These are phyloP conservation scores for Henckelia pumila DNA, from an alignment of 257 asterid species.

Conservation along the genomic window DNA sequence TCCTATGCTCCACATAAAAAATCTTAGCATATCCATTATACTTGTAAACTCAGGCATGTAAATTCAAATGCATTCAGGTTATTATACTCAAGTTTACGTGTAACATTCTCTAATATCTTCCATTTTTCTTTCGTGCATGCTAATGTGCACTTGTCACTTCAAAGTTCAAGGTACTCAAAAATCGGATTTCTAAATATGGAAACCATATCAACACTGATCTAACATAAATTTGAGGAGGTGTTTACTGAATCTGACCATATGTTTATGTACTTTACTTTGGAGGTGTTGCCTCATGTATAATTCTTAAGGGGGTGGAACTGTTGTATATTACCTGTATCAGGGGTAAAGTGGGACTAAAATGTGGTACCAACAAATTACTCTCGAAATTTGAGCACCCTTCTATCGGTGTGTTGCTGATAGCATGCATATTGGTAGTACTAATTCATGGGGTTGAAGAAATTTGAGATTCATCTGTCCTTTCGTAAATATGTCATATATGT, in stretches of 20 bases:
- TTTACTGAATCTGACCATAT: not conserved
- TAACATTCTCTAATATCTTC: not conserved
- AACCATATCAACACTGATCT: not conserved
- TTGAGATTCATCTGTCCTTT: not conserved
- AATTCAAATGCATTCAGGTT: not conserved
- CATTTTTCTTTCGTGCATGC: not conserved
- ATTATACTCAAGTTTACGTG: not conserved
- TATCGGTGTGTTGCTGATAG: too few species aligned
- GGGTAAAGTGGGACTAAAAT: not conserved
- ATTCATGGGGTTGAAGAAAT: not conserved
- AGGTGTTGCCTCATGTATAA: not conserved
- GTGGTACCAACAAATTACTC: too few species aligned
- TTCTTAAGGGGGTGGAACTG: not conserved
- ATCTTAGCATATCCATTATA: not conserved
- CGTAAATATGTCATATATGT: slow-evolving; percentile 1
- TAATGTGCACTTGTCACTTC: not conserved
- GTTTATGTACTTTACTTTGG: not conserved
- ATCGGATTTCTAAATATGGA: not conserved
- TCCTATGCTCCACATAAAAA: not conserved
- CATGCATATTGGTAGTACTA: not conserved
- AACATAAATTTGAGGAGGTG: too few species aligned
- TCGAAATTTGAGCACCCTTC: too few species aligned
- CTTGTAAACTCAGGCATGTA: not conserved
- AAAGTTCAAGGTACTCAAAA: not conserved
- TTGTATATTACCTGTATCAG: too few species aligned